Conservation (phyloP, 1,284 basidiomycete species). For the Cryptococcus floricola region DNA sequence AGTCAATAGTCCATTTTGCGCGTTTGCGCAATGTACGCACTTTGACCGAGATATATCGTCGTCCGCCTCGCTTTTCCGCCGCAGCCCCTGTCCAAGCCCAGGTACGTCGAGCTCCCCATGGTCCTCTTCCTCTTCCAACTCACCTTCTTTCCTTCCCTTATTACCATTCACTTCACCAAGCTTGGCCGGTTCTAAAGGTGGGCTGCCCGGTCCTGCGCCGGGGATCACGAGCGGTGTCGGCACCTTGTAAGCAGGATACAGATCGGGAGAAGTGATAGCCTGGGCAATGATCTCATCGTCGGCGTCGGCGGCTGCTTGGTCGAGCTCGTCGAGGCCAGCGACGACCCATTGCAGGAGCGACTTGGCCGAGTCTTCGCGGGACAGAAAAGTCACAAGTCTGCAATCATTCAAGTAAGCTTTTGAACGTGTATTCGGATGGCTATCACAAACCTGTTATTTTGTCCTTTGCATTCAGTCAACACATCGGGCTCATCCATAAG, state of each 20-base stretch:
- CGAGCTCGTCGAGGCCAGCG: conserved; percentile 46
- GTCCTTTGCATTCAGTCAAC: conserved; percentile 90
- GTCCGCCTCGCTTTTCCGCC: conserved; percentile 19
- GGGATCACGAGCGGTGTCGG: conserved; percentile 10
- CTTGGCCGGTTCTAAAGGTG: conserved; percentile 27
- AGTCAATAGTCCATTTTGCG: not conserved
- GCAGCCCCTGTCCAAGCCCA: conserved; percentile 33
- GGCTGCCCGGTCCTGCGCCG: conserved; percentile 21
- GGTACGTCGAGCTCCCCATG: conserved; percentile 13
- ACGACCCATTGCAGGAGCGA: conserved; percentile 45
- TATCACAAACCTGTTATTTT: conserved; percentile 63
- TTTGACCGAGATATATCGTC: conserved; percentile 26
- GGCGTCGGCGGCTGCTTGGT: conserved; percentile 35
- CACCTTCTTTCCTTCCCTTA: not conserved
- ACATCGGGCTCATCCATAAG: conserved; percentile 92
- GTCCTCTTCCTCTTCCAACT: conserved; percentile 2
- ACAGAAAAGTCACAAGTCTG: conserved; percentile 44
- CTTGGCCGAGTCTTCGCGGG: conserved; percentile 41
- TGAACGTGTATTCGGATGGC: not conserved
- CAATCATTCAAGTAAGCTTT: not conserved
- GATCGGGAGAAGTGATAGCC: conserved; percentile 22
- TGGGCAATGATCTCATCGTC: conserved; percentile 27
- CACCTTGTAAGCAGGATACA: conserved; percentile 27
- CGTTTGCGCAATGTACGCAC: conserved; percentile 16
- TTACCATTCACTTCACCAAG: not conserved